A percentile compares a stretch with the other conserved stretches of the same genome.
phyloP scores from a whole-genome alignment of 2,329 filamentous ascomycete species.

The Fusarium nematophilum region DNA sequence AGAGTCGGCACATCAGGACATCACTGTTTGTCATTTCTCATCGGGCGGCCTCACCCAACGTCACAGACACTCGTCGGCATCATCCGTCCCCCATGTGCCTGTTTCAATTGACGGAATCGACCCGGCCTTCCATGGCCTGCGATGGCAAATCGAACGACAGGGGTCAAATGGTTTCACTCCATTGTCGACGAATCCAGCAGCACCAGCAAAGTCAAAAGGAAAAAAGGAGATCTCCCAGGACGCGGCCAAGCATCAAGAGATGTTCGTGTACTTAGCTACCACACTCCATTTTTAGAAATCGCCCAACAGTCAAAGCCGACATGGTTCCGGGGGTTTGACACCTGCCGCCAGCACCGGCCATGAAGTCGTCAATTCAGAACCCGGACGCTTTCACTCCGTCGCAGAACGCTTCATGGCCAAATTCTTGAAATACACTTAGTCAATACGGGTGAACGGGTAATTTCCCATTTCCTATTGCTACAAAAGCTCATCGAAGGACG shows the following conservation, averaged over 20 bases:
- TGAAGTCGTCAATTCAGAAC: conserved; percentile 1
- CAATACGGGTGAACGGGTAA: no score
- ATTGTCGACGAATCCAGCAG: conserved; percentile 4
- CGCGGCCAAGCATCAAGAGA: conserved; percentile 8
- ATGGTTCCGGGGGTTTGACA: conserved; percentile 7
- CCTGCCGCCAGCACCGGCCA: neutral
- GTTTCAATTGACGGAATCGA: conserved; percentile 4
- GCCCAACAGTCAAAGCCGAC: conserved; percentile 7
- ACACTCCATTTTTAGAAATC: conserved; percentile 16
- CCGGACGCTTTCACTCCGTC: conserved; percentile 7
- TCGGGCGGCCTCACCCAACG: conserved; percentile 31
- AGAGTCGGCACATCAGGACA: conserved; percentile 4
- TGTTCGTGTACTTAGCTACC: neutral
- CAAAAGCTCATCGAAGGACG: conserved; percentile 1
- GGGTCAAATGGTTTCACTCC: conserved; percentile 4
- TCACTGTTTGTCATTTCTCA: conserved; percentile 11
- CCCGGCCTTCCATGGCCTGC: neutral
- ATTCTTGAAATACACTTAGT: no score
- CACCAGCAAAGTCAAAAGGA: conserved; percentile 9
- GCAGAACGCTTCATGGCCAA: neutral
- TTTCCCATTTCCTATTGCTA: no score
- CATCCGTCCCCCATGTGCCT: neutral
- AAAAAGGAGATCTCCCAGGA: neutral
- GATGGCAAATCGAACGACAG: conserved; percentile 1
- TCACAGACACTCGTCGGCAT: conserved; percentile 11